These are phyloP conservation scores for Candida khao-thaluensis DNA, from an alignment of 805 yeast genomes.

Conservation along the genomic window DNA sequence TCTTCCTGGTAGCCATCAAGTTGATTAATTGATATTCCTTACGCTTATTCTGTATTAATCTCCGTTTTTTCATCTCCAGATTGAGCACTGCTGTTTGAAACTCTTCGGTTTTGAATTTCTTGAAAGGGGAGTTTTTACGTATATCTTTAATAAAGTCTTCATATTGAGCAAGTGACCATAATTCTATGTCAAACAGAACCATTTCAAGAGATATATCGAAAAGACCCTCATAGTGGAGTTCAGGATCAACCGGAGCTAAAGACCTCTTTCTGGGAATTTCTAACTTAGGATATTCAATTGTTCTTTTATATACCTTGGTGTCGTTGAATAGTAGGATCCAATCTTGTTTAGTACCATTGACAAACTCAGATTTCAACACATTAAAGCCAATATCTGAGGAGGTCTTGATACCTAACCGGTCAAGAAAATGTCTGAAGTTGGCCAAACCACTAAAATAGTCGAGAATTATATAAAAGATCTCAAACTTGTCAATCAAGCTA, in stretches of 20 bases:
- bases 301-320: slow-evolving; percentile 49
- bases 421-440: slow-evolving; percentile 48
- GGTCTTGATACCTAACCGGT: slow-evolving; percentile 25
- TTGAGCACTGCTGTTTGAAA: slow-evolving; percentile 11
- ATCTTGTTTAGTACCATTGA: slow-evolving; percentile 20
- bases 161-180: slow-evolving; percentile 31
- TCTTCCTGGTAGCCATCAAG: slow-evolving; percentile 64
- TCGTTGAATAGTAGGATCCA: slow-evolving; percentile 47
- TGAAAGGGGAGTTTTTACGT: slow-evolving; percentile 16
- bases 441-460: slow-evolving; percentile 42
- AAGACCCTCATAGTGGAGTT: slow-evolving; percentile 23
- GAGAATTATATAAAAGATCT: slow-evolving; percentile 46
- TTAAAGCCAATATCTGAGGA: slow-evolving; percentile 17
- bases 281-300: slow-evolving; percentile 23
- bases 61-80: slow-evolving; percentile 53
- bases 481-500: slow-evolving; percentile 47
- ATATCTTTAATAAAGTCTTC: slow-evolving; percentile 22
- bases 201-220: slow-evolving; percentile 28
- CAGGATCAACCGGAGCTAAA: slow-evolving; percentile 33
- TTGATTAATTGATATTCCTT: slow-evolving; percentile 64
- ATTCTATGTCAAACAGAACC: slow-evolving; percentile 30
- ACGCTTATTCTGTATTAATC: slow-evolving; percentile 51
- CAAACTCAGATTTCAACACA: slow-evolving; percentile 11
- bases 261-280: slow-evolving; percentile 36
- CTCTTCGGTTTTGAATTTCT: slow-evolving; percentile 5